phyloP scores from a whole-genome alignment of 805 yeast genomes.

The Candida montana region DNA sequence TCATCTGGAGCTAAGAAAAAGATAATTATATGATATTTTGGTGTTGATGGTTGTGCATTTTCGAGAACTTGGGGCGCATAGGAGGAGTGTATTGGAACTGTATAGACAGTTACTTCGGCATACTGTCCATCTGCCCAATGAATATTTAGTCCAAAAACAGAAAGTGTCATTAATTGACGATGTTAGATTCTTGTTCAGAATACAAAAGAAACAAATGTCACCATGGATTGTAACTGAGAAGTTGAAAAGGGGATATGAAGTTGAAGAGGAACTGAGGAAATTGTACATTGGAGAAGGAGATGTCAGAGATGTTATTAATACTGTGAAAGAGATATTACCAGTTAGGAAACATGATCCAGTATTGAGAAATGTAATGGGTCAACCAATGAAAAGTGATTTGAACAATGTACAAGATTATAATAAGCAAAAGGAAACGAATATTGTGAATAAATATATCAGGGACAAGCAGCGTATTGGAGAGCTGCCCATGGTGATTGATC shows the following conservation, averaged over 20 bases:
- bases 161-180: background rate
- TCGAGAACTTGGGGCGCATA: constrained; percentile 24
- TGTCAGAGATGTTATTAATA: background rate
- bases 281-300: background rate
- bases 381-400: constrained; percentile 17
- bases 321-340: background rate
- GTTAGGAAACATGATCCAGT: background rate
- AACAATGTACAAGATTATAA: constrained; percentile 15
- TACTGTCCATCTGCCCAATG: constrained; percentile 9
- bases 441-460: constrained; percentile 13
- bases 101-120: constrained; percentile 29
- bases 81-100: constrained; percentile 23
- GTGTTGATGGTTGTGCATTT: constrained; percentile 31
- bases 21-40: too few relatives aligned
- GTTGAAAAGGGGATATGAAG: constrained; percentile 9
- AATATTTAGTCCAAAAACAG: background rate
- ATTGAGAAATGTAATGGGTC: constrained; percentile 6
- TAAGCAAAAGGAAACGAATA: constrained; percentile 12
- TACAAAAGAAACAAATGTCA: constrained; percentile 19
- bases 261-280: constrained; percentile 14
- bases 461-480: constrained; percentile 10
- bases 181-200: constrained; percentile 10
- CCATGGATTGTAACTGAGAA: constrained; percentile 7
- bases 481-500: constrained; percentile 18
- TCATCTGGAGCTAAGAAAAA: too few relatives aligned